Conservation (phyloP, 768 basidiomycete genomes). For the Rhodotorula paludigena region DNA sequence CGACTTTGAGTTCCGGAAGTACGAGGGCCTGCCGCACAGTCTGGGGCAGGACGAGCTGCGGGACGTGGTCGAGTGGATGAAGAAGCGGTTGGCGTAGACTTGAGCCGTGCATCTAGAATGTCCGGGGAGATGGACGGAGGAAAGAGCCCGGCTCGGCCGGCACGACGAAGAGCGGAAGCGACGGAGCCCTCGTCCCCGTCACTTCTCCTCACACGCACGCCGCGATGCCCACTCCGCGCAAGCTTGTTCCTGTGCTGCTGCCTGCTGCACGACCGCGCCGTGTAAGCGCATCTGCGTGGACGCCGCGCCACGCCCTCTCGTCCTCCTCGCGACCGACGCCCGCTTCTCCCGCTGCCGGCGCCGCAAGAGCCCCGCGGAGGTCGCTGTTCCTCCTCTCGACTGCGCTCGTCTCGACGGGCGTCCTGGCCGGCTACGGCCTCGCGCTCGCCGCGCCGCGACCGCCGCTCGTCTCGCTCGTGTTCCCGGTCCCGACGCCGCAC, state of each 20-base stretch:
- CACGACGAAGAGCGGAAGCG: too few species aligned
- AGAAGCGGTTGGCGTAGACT: neutral
- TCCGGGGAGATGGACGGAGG: too few species aligned
- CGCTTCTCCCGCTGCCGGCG: neutral
- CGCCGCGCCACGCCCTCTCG: neutral
- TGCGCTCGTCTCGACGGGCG: slow-evolving; percentile 23
- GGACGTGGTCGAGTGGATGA: slow-evolving; percentile 19
- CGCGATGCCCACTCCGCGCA: too few species aligned
- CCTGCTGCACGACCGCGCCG: neutral
- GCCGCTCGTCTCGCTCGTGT: slow-evolving; percentile 59
- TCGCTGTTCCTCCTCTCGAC: slow-evolving; percentile 26
- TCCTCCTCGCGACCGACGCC: neutral
- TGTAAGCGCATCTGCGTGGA: too few species aligned
- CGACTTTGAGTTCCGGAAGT: slow-evolving; percentile 44
- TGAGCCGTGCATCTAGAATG: rapidly evolving
- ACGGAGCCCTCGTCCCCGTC: too few species aligned
- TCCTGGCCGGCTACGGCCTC: slow-evolving; percentile 23
- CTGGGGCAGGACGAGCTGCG: slow-evolving; percentile 7
- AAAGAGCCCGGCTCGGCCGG: too few species aligned
- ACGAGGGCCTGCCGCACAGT: slow-evolving; percentile 11
- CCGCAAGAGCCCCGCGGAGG: neutral
- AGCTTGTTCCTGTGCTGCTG: too few species aligned
- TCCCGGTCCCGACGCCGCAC: slow-evolving; percentile 70
- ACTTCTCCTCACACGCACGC: too few species aligned
- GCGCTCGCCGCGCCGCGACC: slow-evolving; percentile 54